These are phyloP conservation scores for Lentinula lateritia DNA, from an alignment of 768 basidiomycete species.

Conservation along the genomic window DNA sequence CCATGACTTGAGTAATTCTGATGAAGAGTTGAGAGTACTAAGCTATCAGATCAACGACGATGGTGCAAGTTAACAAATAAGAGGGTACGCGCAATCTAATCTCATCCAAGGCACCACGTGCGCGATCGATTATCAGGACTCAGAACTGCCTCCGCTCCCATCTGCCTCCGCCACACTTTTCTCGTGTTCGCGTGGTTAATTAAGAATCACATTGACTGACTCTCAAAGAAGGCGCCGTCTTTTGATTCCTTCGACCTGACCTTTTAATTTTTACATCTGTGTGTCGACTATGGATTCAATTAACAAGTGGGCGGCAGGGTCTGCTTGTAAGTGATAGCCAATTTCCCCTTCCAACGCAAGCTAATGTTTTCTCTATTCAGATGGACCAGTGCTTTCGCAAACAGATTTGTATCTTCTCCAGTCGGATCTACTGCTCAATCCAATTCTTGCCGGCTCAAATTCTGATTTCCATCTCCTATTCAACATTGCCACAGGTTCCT, in stretches of 20 bases:
- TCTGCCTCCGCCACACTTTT: not conserved
- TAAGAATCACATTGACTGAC: not conserved
- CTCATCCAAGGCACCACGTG: not conserved
- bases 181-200: slow-evolving; percentile 2
- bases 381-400: slow-evolving; percentile 74
- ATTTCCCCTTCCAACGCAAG: not conserved
- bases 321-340: slow-evolving; percentile 29
- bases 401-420: slow-evolving; percentile 79
- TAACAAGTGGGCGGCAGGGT: slow-evolving; percentile 39
- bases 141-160: not conserved
- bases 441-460: slow-evolving; percentile 54
- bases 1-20: slow-evolving; percentile 38
- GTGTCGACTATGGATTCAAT: slow-evolving; percentile 15
- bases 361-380: slow-evolving; percentile 26
- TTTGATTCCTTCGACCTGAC: not conserved
- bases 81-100: not conserved
- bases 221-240: not conserved
- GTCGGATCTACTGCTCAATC: slow-evolving; percentile 65
- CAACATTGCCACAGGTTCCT: slow-evolving; percentile 59
- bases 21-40: too few relatives aligned
- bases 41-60: not conserved
- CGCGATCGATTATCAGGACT: not conserved
- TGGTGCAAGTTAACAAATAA: not conserved
- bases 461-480: slow-evolving; percentile 60
- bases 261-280: not conserved